Base-by-base conservation (phyloP, 768 basidiomycete genomes). In the Antrodiella citrinella region DNA sequence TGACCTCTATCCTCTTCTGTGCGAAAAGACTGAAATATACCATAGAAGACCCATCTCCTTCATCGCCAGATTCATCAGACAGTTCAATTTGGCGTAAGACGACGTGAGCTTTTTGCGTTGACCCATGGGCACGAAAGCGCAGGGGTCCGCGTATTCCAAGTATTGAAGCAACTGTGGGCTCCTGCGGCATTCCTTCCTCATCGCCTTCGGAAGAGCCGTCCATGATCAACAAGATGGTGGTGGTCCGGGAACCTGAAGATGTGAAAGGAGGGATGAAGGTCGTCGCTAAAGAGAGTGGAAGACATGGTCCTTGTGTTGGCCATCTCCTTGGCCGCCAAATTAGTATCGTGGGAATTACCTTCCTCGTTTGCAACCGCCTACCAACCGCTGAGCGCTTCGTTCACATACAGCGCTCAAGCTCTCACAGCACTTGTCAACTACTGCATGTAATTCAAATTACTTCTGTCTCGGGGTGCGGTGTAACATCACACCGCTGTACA, bases 71-170 rank as follows among this genome's bases (percentile, higher is more conserved):
- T 56, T 75, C 70, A 22, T 76, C 75, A 11, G 72, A 62, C 18
- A 68, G 49, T 54, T 72, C 72, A 54, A 82, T 82, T 65, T 82
- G 82, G 69, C 78, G 73, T 41, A 86, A 65, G 55, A 85, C 68
- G 55, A 82, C 72, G 65, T 86, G 84, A 22, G 84, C 74, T 62
- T 84, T 86, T 59, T 82, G 80, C 49, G 72, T 78, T 54, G 75
- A 74, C 21, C 78, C 76, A 73, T 85, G 83, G 54, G 73, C 77
- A 55, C 80, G 75, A 67, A 86, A 76, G 59, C 82, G 83, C 58
- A 86, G 68, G 45, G 68, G 61, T 38, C 77, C 78, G 64, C 78
- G 78, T 60, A 86, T 67, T 53, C 82, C 82, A 48, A 86, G 73
- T 52, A 82, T 57, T 42, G 82, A 75, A 38, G 76, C 64, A 58